These are phyloP conservation scores for Sphagnum tenellum DNA, from an alignment of 225 moss, liverwort and hornwort genomes.

Conservation along the genomic window DNA sequence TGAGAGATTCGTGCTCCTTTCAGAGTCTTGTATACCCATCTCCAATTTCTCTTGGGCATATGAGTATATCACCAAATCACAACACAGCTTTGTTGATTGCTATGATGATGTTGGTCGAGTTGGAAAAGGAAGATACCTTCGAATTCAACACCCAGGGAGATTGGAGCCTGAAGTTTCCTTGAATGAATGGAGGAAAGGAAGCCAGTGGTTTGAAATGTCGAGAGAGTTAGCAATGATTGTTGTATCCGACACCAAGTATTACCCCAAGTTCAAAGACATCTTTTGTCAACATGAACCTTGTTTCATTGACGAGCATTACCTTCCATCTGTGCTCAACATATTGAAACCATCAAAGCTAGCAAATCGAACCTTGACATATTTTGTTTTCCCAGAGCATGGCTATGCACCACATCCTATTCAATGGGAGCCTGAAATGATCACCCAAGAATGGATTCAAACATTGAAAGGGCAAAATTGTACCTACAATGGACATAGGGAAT, in stretches of 20 bases:
- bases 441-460: constrained; percentile 9
- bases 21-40: constrained; percentile 43
- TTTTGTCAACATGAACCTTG: constrained; percentile 17
- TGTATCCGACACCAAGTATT: constrained; percentile 28
- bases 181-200: constrained; percentile 38
- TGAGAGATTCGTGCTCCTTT: constrained; percentile 32
- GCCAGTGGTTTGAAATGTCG: constrained; percentile 49
- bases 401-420: constrained; percentile 20
- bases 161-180: constrained; percentile 27
- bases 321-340: constrained; percentile 32
- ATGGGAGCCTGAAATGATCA: constrained; percentile 22
- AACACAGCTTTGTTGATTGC: constrained; percentile 28
- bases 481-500: constrained; percentile 22
- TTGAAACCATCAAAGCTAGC: constrained; percentile 25
- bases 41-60: constrained; percentile 26
- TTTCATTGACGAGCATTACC: constrained; percentile 43
- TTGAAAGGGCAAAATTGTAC: constrained; percentile 25
- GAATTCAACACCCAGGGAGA: constrained; percentile 16
- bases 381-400: constrained; percentile 10
- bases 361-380: constrained; percentile 24
- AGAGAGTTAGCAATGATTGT: constrained; percentile 20
- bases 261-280: constrained; percentile 18
- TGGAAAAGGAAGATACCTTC: constrained; percentile 31
- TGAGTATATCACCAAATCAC: constrained; percentile 26
- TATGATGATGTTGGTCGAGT: constrained; percentile 3